Evolutionary conservation across 441 rosid species (phyloP), one percentile per base, ranked within the genome.

Genomic region (Geranium incanum): DNA sequence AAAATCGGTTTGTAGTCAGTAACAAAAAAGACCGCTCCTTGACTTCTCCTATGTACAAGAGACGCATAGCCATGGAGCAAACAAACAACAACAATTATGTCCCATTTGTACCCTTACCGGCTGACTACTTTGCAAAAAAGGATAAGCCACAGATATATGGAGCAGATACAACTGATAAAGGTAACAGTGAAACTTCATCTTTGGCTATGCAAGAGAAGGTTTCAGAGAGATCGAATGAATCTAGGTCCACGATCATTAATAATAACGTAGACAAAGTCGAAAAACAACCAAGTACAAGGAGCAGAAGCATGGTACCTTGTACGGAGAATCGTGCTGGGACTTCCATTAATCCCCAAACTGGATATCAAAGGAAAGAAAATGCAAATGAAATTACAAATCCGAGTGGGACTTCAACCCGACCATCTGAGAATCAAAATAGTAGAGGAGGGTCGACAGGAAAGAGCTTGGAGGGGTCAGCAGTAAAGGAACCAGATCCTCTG

Each of bases 401-500:
- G 23, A 11, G 21, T 5, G 70, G 69, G 43, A 43, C 76, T 77
- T 66, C 81, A 50, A 0, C 70, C 45, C 77, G 74, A 70, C 74
- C 77, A 48, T 68, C 82, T 0, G 85, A 64, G 43, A 68, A 72
- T 68, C 71, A 57, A 70, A 79, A 70, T 4, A 23, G 67, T 1
- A 78, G 84, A 70, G 83, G 68, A 62, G 71, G 75, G 68, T 83
- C 89, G 90, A 79, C 59, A 15, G 95, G 85, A 39, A 88, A 86
- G 87, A 91, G 95, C 80, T 79, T 93, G 84, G 98, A 91, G 82
- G 97, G 97, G 36, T 94, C 97, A 16, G 87, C 87, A 8, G 95
- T 89, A 67, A 90, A 86, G 75, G 95, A 90, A 76, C 80, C 91
- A 5, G 89, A 92, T 81, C 87, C 89, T 63, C 69, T 94, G 84